Base-by-base conservation (phyloP, 2,329 filamentous ascomycete genomes). In the Botrytis elliptica region DNA sequence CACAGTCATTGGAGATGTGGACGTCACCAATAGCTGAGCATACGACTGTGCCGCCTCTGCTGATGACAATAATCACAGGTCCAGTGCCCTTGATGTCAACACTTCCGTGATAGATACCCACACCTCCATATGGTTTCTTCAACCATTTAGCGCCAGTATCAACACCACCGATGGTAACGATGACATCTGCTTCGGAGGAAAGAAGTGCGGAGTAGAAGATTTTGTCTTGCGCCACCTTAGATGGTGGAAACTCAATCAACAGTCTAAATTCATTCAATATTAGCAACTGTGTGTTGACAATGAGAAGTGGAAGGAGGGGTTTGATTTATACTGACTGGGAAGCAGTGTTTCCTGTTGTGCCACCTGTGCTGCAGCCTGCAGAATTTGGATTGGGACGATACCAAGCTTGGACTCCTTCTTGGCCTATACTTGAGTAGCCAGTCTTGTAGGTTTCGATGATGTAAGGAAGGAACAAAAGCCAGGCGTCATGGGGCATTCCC, bases 401-500 rank as follows among this genome's bases (percentile, higher is more conserved):
- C 67, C 67, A 70, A 16, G 67, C 38, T 60, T 60, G 52, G 14
- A 60, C 36, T 16, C 38, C 40, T 25, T 70, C 67, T 44, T 59
- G 16, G 38, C 16, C n/a, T 33, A 70, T 36, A n/a, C 22, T 22
- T 10, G 52, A 20, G 25, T 29, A 46, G 22, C 67, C 67, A 44
- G 20, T 57, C 57, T 70, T 70, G 55, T 70, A 70, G 25, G 44
- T 42, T 16, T 55, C 67, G 25, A 70, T 60, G 7, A 46, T 42
- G n/a, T 33, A 70, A 60, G 55, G 67, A 36, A 70, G 67, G 3
- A 70, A 60, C 12, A 70, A 25, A 10, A 76, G 83, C 84, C 85
- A 88, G 36, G 81, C 85, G 57, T 86, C 84, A 78, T 89, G 87
- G 3, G 84, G 83, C 81, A 74, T 74, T 38, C 29, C n/a, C 16